Evolutionary conservation across 2,329 filamentous ascomycete species (phyloP).

Genomic region (Dactylellina haptotyla): DNA sequence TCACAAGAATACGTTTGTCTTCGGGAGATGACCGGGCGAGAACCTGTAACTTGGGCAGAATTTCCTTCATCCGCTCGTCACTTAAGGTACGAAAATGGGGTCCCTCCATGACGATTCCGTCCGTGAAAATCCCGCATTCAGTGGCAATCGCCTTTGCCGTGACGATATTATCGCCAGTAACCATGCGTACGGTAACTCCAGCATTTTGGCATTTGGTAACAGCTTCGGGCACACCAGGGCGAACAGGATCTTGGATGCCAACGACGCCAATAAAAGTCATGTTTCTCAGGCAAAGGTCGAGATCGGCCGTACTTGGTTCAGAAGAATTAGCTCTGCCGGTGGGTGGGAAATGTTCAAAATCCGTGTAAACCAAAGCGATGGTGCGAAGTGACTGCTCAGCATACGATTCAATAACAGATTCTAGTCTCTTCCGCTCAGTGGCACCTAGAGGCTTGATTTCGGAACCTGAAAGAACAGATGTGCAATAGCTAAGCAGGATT

Average conservation of each 20-base stretch:
- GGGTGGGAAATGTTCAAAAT: constrained; percentile 62
- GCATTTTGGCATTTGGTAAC: constrained; percentile 74
- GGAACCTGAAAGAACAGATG: constrained; percentile 57
- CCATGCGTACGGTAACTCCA: constrained; percentile 77
- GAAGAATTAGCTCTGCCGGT: constrained; percentile 68
- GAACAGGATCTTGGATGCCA: constrained; percentile 79
- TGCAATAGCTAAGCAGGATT: constrained; percentile 70
- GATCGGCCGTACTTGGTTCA: constrained; percentile 71
- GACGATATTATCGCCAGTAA: constrained; percentile 77
- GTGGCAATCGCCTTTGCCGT: constrained; percentile 78
- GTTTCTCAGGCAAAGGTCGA: constrained; percentile 74
- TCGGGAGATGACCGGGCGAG: constrained; percentile 73
- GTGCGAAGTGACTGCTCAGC: constrained; percentile 62
- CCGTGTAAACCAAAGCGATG: constrained; percentile 62
- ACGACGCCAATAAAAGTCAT: constrained; percentile 80
- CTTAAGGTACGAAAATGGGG: constrained; percentile 72
- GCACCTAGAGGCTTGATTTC: constrained; percentile 18
- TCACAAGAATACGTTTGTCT: constrained; percentile 72
- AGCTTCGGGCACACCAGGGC: constrained; percentile 73
- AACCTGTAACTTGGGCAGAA: constrained; percentile 71
- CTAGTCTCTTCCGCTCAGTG: constrained; percentile 56
- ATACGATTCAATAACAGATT: constrained; percentile 60
- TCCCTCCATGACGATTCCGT: constrained; percentile 73
- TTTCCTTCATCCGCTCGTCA: constrained; percentile 69
- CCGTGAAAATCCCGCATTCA: constrained; percentile 75